Evolutionary conservation across 2,329 filamentous ascomycete genomes (phyloP).

Genomic region (Chrysoporthe austroafricana): DNA sequence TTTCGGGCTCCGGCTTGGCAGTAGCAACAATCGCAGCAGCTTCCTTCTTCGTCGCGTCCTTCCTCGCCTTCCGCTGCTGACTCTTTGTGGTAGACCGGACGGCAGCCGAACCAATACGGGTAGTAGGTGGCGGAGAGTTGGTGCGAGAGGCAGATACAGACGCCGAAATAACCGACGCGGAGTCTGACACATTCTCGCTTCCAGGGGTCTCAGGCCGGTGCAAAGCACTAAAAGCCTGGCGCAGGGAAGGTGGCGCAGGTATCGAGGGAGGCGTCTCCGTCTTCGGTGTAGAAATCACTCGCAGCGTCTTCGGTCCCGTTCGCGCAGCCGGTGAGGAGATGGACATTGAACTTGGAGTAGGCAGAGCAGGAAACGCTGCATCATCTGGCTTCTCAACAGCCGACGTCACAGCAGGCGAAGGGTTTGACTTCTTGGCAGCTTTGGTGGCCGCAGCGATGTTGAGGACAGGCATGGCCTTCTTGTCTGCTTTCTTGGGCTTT

Average conservation of each 20-base stretch:
- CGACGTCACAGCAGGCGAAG: conserved; percentile 34
- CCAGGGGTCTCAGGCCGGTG: conserved; percentile 73
- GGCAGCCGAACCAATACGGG: conserved; percentile 69
- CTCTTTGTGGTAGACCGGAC: conserved; percentile 75
- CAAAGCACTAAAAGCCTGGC: conserved; percentile 44
- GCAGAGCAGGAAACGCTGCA: conserved; percentile 56
- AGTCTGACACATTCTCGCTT: conserved; percentile 73
- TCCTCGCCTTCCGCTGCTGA: conserved; percentile 76
- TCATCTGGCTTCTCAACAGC: conserved; percentile 41
- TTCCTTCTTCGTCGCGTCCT: conserved; percentile 68
- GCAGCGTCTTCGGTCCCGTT: conserved; percentile 64
- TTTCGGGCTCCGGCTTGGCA: conserved; percentile 53
- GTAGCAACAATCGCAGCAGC: conserved; percentile 55
- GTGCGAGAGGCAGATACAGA: conserved; percentile 71
- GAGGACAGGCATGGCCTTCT: conserved; percentile 47
- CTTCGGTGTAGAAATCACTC: conserved; percentile 71
- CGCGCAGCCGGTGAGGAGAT: conserved; percentile 57
- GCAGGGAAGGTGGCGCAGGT: conserved; percentile 45
- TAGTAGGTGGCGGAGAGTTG: conserved; percentile 67
- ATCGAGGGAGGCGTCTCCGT: conserved; percentile 54
- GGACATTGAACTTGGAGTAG: conserved; percentile 51
- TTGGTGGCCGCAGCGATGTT: conserved; percentile 57
- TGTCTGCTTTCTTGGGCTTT: conserved; percentile 35
- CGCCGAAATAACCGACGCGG: conserved; percentile 72
- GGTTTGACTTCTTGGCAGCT: conserved; percentile 38